Percentiles rank a stretch among this genome's conserved stretches.
Conservation (phyloP, 2,329 filamentous ascomycete species). For the Pseudogymnoascus sp. region DNA sequence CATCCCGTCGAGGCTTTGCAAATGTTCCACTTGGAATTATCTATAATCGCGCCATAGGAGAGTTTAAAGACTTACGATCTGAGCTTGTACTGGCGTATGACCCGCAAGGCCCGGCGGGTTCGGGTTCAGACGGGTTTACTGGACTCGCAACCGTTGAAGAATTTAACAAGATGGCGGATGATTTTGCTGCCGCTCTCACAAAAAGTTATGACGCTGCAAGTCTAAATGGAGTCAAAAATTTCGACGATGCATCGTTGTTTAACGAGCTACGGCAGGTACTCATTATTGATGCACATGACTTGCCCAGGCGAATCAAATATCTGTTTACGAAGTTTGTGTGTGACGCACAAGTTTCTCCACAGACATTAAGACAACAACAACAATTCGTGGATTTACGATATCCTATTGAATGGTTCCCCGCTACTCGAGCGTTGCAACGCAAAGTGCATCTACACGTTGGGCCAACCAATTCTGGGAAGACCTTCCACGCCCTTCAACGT, state of each 20-base stretch:
- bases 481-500: slow-evolving; percentile 82
- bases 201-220: slow-evolving; percentile 14
- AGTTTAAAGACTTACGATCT: not conserved
- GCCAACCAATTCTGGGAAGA: slow-evolving; percentile 97
- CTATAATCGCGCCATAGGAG: not conserved
- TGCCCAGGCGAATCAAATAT: slow-evolving; percentile 51
- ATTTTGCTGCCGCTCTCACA: slow-evolving; percentile 12
- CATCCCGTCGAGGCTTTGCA: not conserved
- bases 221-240: not conserved
- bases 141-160: slow-evolving; percentile 7
- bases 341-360: slow-evolving; percentile 46
- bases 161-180: slow-evolving; percentile 14
- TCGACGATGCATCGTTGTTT: not conserved
- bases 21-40: not conserved
- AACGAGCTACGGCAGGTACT: not conserved
- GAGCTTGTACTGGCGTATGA: not conserved
- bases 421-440: slow-evolving; percentile 68
- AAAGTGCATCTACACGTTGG: slow-evolving; percentile 90
- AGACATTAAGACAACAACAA: slow-evolving; percentile 39
- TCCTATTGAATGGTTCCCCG: slow-evolving; percentile 87
- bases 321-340: slow-evolving; percentile 60
- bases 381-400: slow-evolving; percentile 74
- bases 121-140: not conserved
- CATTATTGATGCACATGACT: slow-evolving; percentile 39
- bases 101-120: not conserved